These are phyloP conservation scores for Cymbidium sinense DNA, from an alignment of 106 monocot species.

Conservation along the genomic window DNA sequence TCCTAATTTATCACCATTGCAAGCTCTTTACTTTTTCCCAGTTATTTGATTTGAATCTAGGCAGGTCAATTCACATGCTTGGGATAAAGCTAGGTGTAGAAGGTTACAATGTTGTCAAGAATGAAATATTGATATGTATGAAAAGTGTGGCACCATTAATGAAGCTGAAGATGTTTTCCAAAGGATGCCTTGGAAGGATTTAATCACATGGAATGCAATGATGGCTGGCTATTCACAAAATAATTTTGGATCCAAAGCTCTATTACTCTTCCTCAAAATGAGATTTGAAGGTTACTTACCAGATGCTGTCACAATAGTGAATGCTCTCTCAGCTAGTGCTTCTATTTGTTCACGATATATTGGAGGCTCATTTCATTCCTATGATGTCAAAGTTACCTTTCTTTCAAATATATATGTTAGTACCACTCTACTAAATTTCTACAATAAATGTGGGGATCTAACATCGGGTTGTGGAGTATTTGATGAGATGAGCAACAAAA, in stretches of 20 bases:
- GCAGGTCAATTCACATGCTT: constrained; percentile 33
- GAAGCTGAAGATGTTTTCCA: constrained; percentile 41
- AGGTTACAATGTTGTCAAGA: constrained; percentile 22
- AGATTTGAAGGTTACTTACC: constrained; percentile 20
- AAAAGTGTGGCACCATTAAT: constrained; percentile 24
- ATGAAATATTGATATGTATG: constrained; percentile 56
- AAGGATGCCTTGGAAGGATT: constrained; percentile 24
- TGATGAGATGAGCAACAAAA: constrained; percentile 33
- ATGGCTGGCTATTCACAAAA: constrained; percentile 46
- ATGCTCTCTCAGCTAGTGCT: constrained; percentile 47
- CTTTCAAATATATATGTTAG: constrained; percentile 35
- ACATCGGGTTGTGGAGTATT: constrained; percentile 29
- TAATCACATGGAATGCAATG: constrained; percentile 59
- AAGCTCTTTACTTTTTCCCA: constrained; percentile 37
- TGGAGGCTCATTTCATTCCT: constrained; percentile 33
- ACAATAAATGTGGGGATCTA: constrained; percentile 49
- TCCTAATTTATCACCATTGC: constrained; percentile 54
- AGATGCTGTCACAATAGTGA: constrained; percentile 50
- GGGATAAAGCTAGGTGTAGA: constrained; percentile 33
- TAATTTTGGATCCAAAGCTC: constrained; percentile 26
- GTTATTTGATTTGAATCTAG: constrained; percentile 16
- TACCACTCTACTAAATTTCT: constrained; percentile 52
- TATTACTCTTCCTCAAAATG: constrained; percentile 42
- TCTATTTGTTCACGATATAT: constrained; percentile 20
- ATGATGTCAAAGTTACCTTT: constrained; percentile 29